These are phyloP conservation scores for Pythium phragmiticola DNA, from an alignment of 352 stramenopile species.

Conservation along the genomic window DNA sequence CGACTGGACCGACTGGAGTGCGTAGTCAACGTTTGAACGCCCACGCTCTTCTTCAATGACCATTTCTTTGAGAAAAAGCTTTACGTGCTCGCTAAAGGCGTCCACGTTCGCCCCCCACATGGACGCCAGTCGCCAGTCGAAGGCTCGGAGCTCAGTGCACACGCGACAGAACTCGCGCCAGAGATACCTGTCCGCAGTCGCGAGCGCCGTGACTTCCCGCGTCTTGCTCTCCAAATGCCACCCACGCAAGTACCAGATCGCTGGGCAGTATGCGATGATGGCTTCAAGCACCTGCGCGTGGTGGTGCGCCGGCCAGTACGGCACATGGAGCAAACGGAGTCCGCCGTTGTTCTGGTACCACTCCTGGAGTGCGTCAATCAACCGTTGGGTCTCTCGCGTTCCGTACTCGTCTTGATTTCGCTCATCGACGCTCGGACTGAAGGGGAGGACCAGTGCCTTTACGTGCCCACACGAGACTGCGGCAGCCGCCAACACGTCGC, in stretches of 20 bases:
- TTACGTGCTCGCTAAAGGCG: background rate
- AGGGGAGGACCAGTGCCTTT: constrained; percentile 8
- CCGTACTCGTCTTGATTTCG: background rate
- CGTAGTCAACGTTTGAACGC: constrained; percentile 1
- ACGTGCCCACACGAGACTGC: background rate
- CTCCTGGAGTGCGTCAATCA: background rate
- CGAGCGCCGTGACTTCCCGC: background rate
- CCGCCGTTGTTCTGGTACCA: constrained; percentile 13
- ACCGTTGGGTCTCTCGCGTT: background rate
- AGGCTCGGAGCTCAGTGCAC: constrained; percentile 13
- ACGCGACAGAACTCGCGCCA: constrained; percentile 10
- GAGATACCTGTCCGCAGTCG: background rate
- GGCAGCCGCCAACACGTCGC: constrained; percentile 5
- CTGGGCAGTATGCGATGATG: constrained; percentile 4
- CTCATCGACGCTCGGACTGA: background rate
- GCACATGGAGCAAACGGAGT: constrained; percentile 12
- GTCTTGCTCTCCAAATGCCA: background rate
- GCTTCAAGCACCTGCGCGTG: constrained; percentile 3
- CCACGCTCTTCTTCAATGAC: constrained; percentile 10
- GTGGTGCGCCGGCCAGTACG: constrained; percentile 4
- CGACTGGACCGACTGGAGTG: background rate
- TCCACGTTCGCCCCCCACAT: constrained; percentile 4
- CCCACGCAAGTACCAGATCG: constrained; percentile 6
- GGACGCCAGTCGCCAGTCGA: constrained; percentile 10
- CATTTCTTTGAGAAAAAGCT: constrained; percentile 1